Percentiles rank a stretch among this genome's conserved stretches.
Evolutionary conservation across 2,329 filamentous ascomycete genomes (phyloP).

Genomic region (Alternaria viburni): DNA sequence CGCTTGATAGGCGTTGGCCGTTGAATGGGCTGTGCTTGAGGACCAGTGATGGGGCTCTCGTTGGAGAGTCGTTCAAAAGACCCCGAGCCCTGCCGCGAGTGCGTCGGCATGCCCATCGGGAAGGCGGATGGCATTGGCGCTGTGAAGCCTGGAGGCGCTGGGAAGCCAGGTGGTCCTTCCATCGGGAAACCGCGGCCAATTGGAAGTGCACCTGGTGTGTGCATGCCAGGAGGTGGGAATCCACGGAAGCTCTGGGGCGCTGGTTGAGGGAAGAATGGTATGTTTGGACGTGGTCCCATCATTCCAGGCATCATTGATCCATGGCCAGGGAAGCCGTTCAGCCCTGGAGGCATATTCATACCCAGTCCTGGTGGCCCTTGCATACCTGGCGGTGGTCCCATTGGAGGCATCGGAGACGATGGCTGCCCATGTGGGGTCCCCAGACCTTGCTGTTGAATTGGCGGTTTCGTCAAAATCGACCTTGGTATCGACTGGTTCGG

Average conservation of each 20-base stretch:
- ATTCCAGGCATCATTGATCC: conserved; percentile 61
- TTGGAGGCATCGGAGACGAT: conserved; percentile 68
- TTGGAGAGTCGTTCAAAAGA: conserved; percentile 61
- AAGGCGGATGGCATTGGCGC: conserved; percentile 45
- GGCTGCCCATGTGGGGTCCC: conserved; percentile 64
- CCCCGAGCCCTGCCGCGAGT: conserved; percentile 77
- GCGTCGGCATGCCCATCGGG: conserved; percentile 57
- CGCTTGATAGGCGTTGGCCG: conserved; percentile 87
- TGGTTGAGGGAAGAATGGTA: conserved; percentile 63
- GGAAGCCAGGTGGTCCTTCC: conserved; percentile 57
- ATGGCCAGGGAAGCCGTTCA: conserved; percentile 58
- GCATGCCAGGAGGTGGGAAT: conserved; percentile 66
- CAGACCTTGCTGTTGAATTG: conserved; percentile 54
- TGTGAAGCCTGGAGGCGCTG: conserved; percentile 49
- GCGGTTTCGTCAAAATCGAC: conserved; percentile 66
- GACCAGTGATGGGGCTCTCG: conserved; percentile 59
- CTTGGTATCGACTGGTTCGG: conserved; percentile 71
- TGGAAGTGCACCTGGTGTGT: conserved; percentile 60
- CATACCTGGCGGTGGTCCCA: conserved; percentile 63
- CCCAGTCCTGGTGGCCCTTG: conserved; percentile 61
- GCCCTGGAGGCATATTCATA: conserved; percentile 55
- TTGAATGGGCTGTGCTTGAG: conserved; percentile 74
- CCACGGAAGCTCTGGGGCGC: conserved; percentile 61
- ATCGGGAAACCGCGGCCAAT: conserved; percentile 63
- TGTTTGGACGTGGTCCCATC: conserved; percentile 62